Base-by-base conservation (phyloP, 805 yeast genomes). In the Candida ovalis region DNA sequence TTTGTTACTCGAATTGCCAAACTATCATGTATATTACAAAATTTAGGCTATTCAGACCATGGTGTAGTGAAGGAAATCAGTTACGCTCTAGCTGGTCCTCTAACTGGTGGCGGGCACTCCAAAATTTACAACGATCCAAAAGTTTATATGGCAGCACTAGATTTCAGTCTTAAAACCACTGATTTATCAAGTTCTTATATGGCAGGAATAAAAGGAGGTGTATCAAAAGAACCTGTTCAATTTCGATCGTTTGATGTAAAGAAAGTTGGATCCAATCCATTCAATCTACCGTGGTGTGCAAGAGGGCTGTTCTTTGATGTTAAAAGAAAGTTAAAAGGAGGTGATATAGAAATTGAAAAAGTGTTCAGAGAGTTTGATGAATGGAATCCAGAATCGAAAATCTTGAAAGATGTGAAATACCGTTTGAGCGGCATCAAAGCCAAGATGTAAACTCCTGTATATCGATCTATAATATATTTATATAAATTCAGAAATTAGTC, bases 31-130 rank as follows among this genome's bases (percentile, higher is more conserved):
- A 81, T 79, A 45, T 67, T 91, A 40, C 79, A 86, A 47, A 89
- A 92, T 62, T 56, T 81, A 42, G 98, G 98, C 0, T 76, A 72
- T 44, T 80, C 84, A 43, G 99, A 92, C 61, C 92, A 88, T 62
- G 94, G 90, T 21, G 86, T 94, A 13, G 73, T 92, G 19, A 84
- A 84, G 52, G 97, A 94, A 62, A 76, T 92, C 39, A 88, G 96
- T 47, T 77, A 74, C 38, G 76, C 88, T 0, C 66, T 86, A 52
- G 94, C 95, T 0, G 99, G 99, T 0, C 86, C 96, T 1, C 71
- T 94, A 45, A 92, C 97, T 0, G 97, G 97, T 2, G 91, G 94
- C 7, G 99, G 99, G 0, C 99, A 92, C 64, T 90, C 97, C 0
- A 84, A 78, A 53, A 82, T 94, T 24, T 92, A 92, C 66, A 86